phyloP scores from a whole-genome alignment of 2,329 filamentous ascomycete species.

The Neopestalotiopsis sp. region DNA sequence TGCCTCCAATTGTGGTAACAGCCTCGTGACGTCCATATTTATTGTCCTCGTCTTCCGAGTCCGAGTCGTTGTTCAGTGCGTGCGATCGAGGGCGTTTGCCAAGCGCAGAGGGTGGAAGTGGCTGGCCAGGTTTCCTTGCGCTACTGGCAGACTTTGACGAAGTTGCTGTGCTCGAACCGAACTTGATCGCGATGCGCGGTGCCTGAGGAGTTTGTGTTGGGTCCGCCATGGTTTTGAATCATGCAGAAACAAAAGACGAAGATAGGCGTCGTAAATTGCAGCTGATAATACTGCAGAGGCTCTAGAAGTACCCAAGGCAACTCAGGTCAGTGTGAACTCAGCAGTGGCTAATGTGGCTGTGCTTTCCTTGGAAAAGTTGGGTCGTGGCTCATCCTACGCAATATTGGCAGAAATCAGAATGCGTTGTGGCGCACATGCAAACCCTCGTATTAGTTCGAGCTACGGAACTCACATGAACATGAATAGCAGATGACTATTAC shows the following conservation, averaged over 20 bases:
- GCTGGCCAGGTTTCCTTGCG: slow-evolving; percentile 29
- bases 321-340: too few relatives aligned
- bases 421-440: not conserved
- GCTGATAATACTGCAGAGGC: too few relatives aligned
- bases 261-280: too few relatives aligned
- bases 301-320: not conserved
- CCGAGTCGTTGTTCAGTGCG: slow-evolving; percentile 47
- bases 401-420: too few relatives aligned
- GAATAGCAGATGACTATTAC: not conserved
- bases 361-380: too few relatives aligned
- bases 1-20: slow-evolving; percentile 38
- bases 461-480: not conserved
- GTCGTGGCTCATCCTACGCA: too few relatives aligned
- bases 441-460: not conserved
- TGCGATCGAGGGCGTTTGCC: slow-evolving; percentile 54
- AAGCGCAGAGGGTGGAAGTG: slow-evolving; percentile 46
- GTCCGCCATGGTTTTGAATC: slow-evolving; percentile 42
- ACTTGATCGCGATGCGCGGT: slow-evolving; percentile 54
- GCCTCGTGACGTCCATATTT: slow-evolving; percentile 30
- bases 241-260: not conserved
- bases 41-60: slow-evolving; percentile 46
- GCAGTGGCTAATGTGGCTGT: too few relatives aligned
- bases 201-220: slow-evolving; percentile 36
- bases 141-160: slow-evolving; percentile 34
- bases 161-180: slow-evolving; percentile 39